phyloP scores from a whole-genome alignment of 1,284 basidiomycete genomes.

The Macrocystidia cucumis region DNA sequence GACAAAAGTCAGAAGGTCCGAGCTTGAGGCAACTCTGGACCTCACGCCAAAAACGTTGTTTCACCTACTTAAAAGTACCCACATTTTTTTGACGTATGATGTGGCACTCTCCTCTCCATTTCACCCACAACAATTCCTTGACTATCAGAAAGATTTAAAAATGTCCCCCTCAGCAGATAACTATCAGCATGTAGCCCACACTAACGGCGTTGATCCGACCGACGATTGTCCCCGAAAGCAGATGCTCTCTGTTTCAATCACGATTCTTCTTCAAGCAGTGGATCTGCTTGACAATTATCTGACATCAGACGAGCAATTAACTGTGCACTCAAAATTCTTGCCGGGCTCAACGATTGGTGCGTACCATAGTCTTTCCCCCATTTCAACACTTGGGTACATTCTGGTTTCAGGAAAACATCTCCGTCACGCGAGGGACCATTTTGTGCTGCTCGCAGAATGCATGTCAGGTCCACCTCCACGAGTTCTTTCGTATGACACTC shows the following conservation, averaged over 20 bases:
- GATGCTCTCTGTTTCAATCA: conserved; percentile 56
- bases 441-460: conserved; percentile 54
- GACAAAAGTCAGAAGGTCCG: too few relatives aligned
- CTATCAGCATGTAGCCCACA: too few relatives aligned
- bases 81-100: too few relatives aligned
- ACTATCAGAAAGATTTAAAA: too few relatives aligned
- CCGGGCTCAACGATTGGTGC: conserved; percentile 79
- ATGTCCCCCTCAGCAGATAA: too few relatives aligned
- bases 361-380: neutral
- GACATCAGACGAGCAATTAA: conserved; percentile 59
- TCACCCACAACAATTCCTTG: too few relatives aligned
- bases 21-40: too few relatives aligned
- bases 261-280: conserved; percentile 61
- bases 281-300: conserved; percentile 61
- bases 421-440: conserved; percentile 77
- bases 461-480: conserved; percentile 41
- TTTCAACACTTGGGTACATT: conserved; percentile 6
- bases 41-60: too few relatives aligned
- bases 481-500: conserved; percentile 65
- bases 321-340: conserved; percentile 56
- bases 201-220: too few relatives aligned
- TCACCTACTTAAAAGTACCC: too few relatives aligned
- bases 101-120: too few relatives aligned
- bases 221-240: too few relatives aligned
- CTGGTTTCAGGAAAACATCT: conserved; percentile 62